Conservation (phyloP, 1,284 basidiomycete genomes). For the Ustilago hordei region DNA sequence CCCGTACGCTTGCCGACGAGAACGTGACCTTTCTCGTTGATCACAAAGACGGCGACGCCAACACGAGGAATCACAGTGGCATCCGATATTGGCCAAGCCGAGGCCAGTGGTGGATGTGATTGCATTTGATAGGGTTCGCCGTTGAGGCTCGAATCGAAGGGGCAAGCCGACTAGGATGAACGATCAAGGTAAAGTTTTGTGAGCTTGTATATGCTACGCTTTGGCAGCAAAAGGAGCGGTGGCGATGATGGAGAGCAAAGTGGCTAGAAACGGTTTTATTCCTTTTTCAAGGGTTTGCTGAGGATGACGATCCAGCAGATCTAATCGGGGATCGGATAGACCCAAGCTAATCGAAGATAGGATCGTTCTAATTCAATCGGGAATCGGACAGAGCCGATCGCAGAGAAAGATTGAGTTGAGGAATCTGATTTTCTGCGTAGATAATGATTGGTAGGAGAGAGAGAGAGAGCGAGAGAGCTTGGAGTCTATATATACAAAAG, state of each 20-base stretch:
- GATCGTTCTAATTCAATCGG: too few relatives aligned
- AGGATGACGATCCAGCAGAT: too few relatives aligned
- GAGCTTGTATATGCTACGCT: not conserved
- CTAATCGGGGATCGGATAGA: too few relatives aligned
- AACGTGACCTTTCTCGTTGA: constrained; percentile 53
- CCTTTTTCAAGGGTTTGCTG: not conserved
- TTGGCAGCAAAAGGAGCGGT: not conserved
- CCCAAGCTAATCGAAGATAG: too few relatives aligned
- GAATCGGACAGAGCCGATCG: too few relatives aligned
- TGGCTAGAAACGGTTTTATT: not conserved
- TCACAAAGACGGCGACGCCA: constrained; percentile 65
- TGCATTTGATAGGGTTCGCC: not conserved
- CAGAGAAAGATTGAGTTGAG: too few relatives aligned
- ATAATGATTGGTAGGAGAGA: too few relatives aligned
- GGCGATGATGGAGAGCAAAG: not conserved
- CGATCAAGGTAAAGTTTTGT: not conserved
- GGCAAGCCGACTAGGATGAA: not conserved
- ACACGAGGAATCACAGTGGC: constrained; percentile 55
- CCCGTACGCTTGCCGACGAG: constrained; percentile 65
- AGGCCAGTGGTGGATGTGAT: not conserved
- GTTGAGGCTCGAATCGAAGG: not conserved
- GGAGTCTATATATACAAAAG: too few relatives aligned
- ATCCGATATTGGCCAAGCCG: constrained; percentile 35
- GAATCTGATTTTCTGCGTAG: too few relatives aligned
- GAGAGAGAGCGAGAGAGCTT: too few relatives aligned